A percentile compares a stretch with the other conserved stretches of the same genome.
These are phyloP conservation scores for Polyplosphaeria fusca DNA, from an alignment of 495 filamentous ascomycete species.

Conservation along the genomic window DNA sequence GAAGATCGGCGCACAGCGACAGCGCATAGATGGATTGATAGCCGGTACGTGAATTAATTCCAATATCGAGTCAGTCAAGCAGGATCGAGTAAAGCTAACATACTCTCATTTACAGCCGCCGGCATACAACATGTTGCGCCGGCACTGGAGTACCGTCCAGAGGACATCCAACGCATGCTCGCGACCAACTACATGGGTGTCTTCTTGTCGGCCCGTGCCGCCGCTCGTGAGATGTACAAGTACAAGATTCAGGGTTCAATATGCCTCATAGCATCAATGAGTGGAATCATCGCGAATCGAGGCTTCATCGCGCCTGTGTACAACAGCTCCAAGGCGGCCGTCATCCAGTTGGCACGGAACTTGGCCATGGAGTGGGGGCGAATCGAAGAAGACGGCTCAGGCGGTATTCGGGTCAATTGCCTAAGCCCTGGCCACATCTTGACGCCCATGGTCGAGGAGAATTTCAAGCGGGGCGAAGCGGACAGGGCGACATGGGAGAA, in stretches of 20 bases:
- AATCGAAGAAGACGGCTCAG: slow-evolving; percentile 33
- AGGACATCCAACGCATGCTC: slow-evolving; percentile 69
- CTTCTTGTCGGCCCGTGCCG: slow-evolving; percentile 69
- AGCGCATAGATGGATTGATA: slow-evolving; percentile 68
- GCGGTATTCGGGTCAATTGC: slow-evolving; percentile 65
- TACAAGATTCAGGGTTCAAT: slow-evolving; percentile 71
- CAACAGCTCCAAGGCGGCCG: slow-evolving; percentile 67
- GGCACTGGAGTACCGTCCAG: slow-evolving; percentile 54
- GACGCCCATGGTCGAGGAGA: slow-evolving; percentile 67
- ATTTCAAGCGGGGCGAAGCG: slow-evolving; percentile 63
- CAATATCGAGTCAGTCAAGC: not conserved
- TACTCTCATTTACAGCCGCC: slow-evolving; percentile 50
- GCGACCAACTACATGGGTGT: slow-evolving; percentile 74
- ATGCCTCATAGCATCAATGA: slow-evolving; percentile 72
- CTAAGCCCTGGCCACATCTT: slow-evolving; percentile 68
- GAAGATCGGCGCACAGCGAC: slow-evolving; percentile 52
- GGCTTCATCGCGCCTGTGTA: slow-evolving; percentile 65
- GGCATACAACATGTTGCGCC: slow-evolving; percentile 26
- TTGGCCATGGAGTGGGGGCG: slow-evolving; percentile 72
- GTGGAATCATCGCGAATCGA: slow-evolving; percentile 67
- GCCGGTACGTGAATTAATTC: slow-evolving; percentile 46
- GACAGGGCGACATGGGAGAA: slow-evolving; percentile 59
- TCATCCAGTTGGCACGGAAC: slow-evolving; percentile 61
- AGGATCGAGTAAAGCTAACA: not conserved
- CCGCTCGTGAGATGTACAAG: slow-evolving; percentile 71